Base-by-base conservation (phyloP, 352 stramenopile species). In the Globisporangium nodosum region DNA sequence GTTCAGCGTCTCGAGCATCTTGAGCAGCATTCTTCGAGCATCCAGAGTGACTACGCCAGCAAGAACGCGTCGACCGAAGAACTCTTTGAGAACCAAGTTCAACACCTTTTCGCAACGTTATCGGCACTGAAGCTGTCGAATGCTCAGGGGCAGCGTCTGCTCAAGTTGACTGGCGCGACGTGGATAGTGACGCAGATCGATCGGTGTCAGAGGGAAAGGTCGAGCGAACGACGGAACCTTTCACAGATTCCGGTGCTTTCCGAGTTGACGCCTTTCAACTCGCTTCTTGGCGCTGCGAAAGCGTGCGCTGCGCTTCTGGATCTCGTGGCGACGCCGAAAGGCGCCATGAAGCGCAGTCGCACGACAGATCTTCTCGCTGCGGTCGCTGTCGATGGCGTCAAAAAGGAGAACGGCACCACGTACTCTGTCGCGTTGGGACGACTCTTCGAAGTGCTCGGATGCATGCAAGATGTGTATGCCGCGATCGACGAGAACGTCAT, bases 101-200 rank as follows among this genome's bases (percentile, higher is more conserved):
- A 70, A 24, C 13, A 51, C 1, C 47, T 73, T 9, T 54, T 54
- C 30, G 27, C 61, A 24, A 21, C 42, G 21, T 39, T 88, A 31
- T 69, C 55, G 13, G 60, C 24, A 30, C 74, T 85, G 55, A 80
- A 84, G 56, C 59, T 87, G 4, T 88, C 80, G 5, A 90, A 87
- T 56, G 73, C 69, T 33, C 73, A 90, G 69, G 63, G 69, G 13
- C 75, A 84, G 39, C 69, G 71, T 3, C 37, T 86, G 42, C 42
- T 88, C 52, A 85, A 85, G 62, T 58, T 88, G 30, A 65, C 66
- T 13, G 61, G 77, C 3, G 66, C 71, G 20, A 68, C 66, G 46
- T 85, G 75, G 75, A 67, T 87, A n/a, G 43, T 84, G 12, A 50
- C 40, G 3, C 49, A 16, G 13, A 12, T 61, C 4, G 18, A 24